These are phyloP conservation scores for Neurospora hispaniola DNA, from an alignment of 495 filamentous ascomycete species.

Conservation along the genomic window DNA sequence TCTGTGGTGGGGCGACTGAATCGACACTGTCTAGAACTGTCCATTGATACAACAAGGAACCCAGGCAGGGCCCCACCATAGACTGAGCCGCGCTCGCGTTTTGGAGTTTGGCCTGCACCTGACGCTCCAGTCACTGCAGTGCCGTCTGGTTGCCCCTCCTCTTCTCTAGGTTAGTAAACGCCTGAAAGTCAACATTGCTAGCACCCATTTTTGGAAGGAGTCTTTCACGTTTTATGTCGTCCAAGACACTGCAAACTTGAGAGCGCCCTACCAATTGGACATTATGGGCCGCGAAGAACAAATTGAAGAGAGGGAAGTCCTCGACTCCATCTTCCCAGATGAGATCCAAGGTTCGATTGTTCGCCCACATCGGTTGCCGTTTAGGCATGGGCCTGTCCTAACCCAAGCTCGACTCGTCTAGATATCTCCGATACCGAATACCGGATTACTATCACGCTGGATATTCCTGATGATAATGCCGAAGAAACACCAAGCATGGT, in stretches of 20 bases:
- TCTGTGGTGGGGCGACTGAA: slow-evolving; percentile 3
- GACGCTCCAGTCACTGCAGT: not conserved
- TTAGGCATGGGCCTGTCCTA: not conserved
- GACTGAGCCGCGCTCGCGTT: not conserved
- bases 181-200: not conserved
- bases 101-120: slow-evolving; percentile 5
- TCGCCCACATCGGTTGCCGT: not conserved
- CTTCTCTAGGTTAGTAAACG: not conserved
- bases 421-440: slow-evolving; percentile 82
- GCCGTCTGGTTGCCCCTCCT: not conserved
- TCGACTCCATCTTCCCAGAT: slow-evolving; percentile 96
- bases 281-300: slow-evolving; percentile 92
- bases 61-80: not conserved
- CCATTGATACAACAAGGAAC: not conserved
- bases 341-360: slow-evolving; percentile 70
- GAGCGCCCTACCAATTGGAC: not conserved
- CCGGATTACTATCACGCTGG: slow-evolving; percentile 70
- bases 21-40: not conserved
- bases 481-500: slow-evolving; percentile 55
- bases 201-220: not conserved
- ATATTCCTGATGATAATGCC: slow-evolving; percentile 47
- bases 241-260: not conserved
- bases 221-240: not conserved
- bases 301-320: slow-evolving; percentile 88
- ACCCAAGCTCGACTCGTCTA: slow-evolving; percentile 19